Evolutionary conservation across 2,329 filamentous ascomycete species (phyloP), one percentile per base, ranked within the genome.

Genomic region (Xylariaceae sp.): DNA sequence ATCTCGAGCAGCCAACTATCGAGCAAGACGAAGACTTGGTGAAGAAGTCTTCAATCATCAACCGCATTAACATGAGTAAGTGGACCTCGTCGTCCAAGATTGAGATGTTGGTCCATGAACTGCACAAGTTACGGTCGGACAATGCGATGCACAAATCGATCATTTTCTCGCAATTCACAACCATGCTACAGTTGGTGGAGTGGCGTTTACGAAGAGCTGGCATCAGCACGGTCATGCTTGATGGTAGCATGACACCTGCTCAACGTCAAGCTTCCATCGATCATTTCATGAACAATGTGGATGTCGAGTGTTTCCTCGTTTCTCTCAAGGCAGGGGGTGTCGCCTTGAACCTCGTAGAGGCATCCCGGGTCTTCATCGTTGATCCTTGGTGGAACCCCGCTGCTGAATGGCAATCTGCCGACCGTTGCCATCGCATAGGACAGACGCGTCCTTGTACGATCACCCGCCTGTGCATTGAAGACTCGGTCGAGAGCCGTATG

Each of bases 381-480:
- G 93, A 98, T 57, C 93, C 93, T 74, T 97, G 93, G 93, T 98
- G 93, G 93, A 97, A 97, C 54, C 93, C 93, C n/a, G 90, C 90
- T n/a, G 91, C 91, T 0, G 93, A 98, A 68, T 98, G 93, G 93
- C 93, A 98, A 67, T 93, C 87, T 47, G 93, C 93, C 3, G 93
- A 98, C 63, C 79, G 87, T 50, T 89, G 86, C 59, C 93, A 97
- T 66, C 89, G 93, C 42, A 98, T 97, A 53, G 93, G 93, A 24
- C 93, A 98, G 69, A 87, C 83, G 35, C 85, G 93, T 7, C 91
- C 91, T 19, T 97, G 93, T 62, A 88, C 88, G 28, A 95, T 98
- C 55, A 97, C 90, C 1, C 83, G 93, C 19, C 79, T 98, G 9
- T 94, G 89, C 60, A 96, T 98, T 48, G 91, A 98, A 62, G 93